Percentiles rank a stretch among this genome's conserved stretches.
Conservation (phyloP, 495 filamentous ascomycete species). For the Annulohypoxylon nitens region DNA sequence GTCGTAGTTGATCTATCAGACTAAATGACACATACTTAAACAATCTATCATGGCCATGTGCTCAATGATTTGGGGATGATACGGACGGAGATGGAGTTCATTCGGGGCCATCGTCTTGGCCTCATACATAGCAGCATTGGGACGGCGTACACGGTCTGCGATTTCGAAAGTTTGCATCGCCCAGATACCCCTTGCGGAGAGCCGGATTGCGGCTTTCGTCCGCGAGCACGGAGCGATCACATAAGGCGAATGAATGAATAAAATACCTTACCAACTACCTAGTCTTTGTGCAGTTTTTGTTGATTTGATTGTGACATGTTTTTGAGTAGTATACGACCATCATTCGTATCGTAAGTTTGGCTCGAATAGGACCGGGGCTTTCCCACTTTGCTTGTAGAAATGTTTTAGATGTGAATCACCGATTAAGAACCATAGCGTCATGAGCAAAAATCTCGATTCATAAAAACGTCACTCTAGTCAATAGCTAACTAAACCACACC, state of each 20-base stretch:
- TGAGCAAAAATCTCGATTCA: background rate
- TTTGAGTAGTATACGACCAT: background rate
- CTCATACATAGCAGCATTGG: slow-evolving; percentile 41
- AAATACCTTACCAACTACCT: background rate
- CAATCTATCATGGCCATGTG: background rate
- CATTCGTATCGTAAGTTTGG: too few relatives aligned
- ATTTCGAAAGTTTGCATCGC: slow-evolving; percentile 19
- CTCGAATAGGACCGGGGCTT: too few relatives aligned
- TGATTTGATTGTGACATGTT: background rate
- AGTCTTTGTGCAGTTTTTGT: background rate
- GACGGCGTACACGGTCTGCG: slow-evolving; percentile 32
- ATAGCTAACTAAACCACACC: background rate
- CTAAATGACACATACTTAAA: slow-evolving; percentile 10
- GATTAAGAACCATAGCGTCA: background rate
- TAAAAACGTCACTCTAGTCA: background rate
- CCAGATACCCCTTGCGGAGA: slow-evolving; percentile 42
- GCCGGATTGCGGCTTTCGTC: slow-evolving; percentile 11
- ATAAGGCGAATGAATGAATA: slow-evolving; percentile 13
- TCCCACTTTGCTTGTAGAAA: too few relatives aligned
- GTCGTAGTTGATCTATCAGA: slow-evolving; percentile 39
- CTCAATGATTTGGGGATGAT: background rate
- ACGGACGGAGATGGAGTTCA: slow-evolving; percentile 5
- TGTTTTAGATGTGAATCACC: background rate
- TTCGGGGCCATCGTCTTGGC: slow-evolving; percentile 2
- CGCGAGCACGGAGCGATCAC: slow-evolving; percentile 20